Evolutionary conservation across 2,329 filamentous ascomycete species (phyloP).

Genomic region (Epichloe hybrida): DNA sequence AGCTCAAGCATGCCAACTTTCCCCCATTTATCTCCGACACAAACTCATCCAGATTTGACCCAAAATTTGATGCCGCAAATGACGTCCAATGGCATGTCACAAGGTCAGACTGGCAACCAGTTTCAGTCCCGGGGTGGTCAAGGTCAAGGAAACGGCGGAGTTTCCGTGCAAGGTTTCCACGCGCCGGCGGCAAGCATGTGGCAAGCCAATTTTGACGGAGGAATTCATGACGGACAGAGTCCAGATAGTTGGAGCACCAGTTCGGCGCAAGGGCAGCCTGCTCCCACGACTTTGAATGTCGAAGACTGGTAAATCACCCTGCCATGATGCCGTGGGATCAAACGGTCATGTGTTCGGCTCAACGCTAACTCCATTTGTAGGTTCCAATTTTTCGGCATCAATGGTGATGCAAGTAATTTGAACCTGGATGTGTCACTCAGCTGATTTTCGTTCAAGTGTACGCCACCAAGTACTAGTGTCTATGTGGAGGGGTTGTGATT

Average conservation of each 20-base stretch:
- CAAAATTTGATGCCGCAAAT: constrained; percentile 49
- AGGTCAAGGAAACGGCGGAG: constrained; percentile 22
- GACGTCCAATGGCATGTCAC: constrained; percentile 19
- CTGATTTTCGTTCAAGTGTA: constrained; percentile 1
- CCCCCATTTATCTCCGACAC: constrained; percentile 62
- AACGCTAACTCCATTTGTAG: constrained; percentile 24
- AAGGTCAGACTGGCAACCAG: constrained; percentile 14
- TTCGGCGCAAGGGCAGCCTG: constrained; percentile 63
- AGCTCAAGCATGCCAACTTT: constrained; percentile 60
- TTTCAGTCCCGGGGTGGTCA: constrained; percentile 21
- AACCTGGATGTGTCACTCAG: constrained; percentile 32
- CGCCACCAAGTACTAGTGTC: not conserved
- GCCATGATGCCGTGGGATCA: not conserved
- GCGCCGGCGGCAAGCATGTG: constrained; percentile 34
- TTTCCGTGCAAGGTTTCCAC: constrained; percentile 33
- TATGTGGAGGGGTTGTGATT: not conserved
- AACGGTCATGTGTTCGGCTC: not conserved
- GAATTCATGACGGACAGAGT: constrained; percentile 44
- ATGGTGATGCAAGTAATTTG: constrained; percentile 45
- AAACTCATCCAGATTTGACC: constrained; percentile 49
- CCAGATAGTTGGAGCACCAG: constrained; percentile 84
- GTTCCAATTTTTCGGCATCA: constrained; percentile 80
- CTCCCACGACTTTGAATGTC: constrained; percentile 87
- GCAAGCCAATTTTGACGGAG: constrained; percentile 43
- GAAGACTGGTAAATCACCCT: constrained; percentile 72